A percentile compares a stretch with the other conserved stretches of the same genome.
Evolutionary conservation across 345 rosid species (phyloP).

Genomic region (Eutrema heterophyllum): DNA sequence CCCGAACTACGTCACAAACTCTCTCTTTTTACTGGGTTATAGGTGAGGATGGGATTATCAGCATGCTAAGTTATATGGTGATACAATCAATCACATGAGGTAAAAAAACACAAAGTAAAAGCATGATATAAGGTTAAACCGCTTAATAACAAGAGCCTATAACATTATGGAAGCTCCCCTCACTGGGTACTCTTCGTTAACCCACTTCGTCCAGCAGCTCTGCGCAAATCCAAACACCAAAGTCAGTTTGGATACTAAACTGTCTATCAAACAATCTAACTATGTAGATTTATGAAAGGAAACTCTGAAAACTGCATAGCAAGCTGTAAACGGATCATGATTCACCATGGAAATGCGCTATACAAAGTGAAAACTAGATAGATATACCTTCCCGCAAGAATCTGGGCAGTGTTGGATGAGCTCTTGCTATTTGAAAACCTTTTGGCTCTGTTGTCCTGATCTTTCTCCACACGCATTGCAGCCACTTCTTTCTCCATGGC

Average conservation of each 20-base stretch:
- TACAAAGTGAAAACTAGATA: neutral
- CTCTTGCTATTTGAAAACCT: slow-evolving; percentile 60
- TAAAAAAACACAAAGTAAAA: neutral
- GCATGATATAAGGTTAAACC: slow-evolving; percentile 20
- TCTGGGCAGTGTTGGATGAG: slow-evolving; percentile 67
- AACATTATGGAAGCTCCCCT: neutral
- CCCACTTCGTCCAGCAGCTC: slow-evolving; percentile 46
- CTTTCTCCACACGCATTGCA: slow-evolving; percentile 94
- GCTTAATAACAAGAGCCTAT: slow-evolving; percentile 13
- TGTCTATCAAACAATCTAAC: neutral
- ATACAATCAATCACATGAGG: slow-evolving; percentile 22
- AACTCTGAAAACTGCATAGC: neutral
- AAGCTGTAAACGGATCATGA: neutral
- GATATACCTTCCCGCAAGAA: slow-evolving; percentile 83
- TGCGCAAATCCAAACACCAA: slow-evolving; percentile 4
- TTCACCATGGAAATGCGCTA: neutral
- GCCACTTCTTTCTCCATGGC: slow-evolving; percentile 99
- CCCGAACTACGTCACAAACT: slow-evolving; percentile 20
- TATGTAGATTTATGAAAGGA: neutral
- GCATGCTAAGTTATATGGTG: slow-evolving; percentile 26
- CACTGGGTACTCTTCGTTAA: slow-evolving; percentile 67
- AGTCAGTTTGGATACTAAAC: neutral
- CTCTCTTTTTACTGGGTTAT: slow-evolving; percentile 10
- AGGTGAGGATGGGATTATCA: slow-evolving; percentile 20
- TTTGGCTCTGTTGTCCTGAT: slow-evolving; percentile 80